These are phyloP conservation scores for Trapa bicornis DNA, from an alignment of 345 rosid genomes.

Conservation along the genomic window DNA sequence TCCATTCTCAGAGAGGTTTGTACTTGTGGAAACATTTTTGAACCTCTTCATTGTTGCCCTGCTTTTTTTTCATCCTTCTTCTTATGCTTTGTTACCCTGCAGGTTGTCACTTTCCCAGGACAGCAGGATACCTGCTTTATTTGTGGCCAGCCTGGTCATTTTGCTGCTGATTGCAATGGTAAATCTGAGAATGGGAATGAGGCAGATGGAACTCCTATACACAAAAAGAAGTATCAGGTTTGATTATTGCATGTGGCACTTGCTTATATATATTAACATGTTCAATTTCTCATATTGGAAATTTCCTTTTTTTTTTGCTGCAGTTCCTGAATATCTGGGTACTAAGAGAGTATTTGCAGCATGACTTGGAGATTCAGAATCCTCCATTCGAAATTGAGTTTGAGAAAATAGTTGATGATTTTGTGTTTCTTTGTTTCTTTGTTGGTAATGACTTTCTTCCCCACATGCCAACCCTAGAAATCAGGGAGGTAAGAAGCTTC, in stretches of 20 bases:
- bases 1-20: slow-evolving; percentile 93
- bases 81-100: slow-evolving; percentile 6
- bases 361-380: slow-evolving; percentile 70
- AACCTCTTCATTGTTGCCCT: background rate
- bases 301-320: slow-evolving; percentile 7
- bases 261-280: background rate
- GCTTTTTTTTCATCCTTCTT: background rate
- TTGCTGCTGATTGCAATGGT: slow-evolving; percentile 87
- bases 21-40: slow-evolving; percentile 3
- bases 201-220: slow-evolving; percentile 55
- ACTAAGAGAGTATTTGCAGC: slow-evolving; percentile 76
- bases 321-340: slow-evolving; percentile 96
- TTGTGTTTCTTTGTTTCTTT: slow-evolving; percentile 93
- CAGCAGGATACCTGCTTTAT: slow-evolving; percentile 85
- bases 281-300: slow-evolving; percentile 4
- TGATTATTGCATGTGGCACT: background rate
- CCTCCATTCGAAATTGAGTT: slow-evolving; percentile 77
- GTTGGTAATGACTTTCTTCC: slow-evolving; percentile 99
- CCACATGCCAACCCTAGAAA: slow-evolving; percentile 97
- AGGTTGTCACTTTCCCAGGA: slow-evolving; percentile 86
- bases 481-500: slow-evolving; percentile 61
- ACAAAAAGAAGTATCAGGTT: slow-evolving; percentile 99
- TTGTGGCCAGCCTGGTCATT: slow-evolving; percentile 92
- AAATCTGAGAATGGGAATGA: slow-evolving; percentile 34
- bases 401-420: slow-evolving; percentile 88